A percentile compares a stretch with the other conserved stretches of the same genome.
phyloP scores from a whole-genome alignment of 2,329 filamentous ascomycete species.

The Phialocephala sp. region DNA sequence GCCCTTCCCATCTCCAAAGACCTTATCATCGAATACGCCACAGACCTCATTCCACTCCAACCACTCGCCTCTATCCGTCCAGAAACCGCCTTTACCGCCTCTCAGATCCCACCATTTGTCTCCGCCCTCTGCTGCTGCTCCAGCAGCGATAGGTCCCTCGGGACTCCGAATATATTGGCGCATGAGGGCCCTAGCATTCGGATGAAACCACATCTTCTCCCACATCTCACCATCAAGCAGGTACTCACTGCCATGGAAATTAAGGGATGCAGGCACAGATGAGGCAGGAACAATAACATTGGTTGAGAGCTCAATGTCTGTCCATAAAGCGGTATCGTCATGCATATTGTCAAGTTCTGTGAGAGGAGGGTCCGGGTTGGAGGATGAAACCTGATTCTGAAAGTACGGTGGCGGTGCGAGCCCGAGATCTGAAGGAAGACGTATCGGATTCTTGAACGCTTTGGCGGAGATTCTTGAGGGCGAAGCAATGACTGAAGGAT shows the following conservation, averaged over 20 bases:
- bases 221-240: slow-evolving; percentile 16
- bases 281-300: slow-evolving; percentile 25
- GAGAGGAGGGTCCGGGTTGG: slow-evolving; percentile 14
- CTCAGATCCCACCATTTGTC: slow-evolving; percentile 54
- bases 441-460: slow-evolving; percentile 22
- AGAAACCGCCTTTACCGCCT: slow-evolving; percentile 58
- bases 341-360: slow-evolving; percentile 26
- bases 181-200: slow-evolving; percentile 15
- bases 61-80: slow-evolving; percentile 54
- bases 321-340: slow-evolving; percentile 45
- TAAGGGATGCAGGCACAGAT: slow-evolving; percentile 18
- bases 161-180: slow-evolving; percentile 44
- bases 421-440: slow-evolving; percentile 28
- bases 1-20: slow-evolving; percentile 55
- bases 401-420: slow-evolving; percentile 22
- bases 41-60: slow-evolving; percentile 55
- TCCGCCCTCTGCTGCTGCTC: slow-evolving; percentile 51
- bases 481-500: slow-evolving; percentile 21
- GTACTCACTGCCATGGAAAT: slow-evolving; percentile 19
- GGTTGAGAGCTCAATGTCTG: slow-evolving; percentile 14
- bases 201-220: slow-evolving; percentile 27
- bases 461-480: slow-evolving; percentile 19
- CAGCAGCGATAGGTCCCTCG: slow-evolving; percentile 49
- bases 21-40: slow-evolving; percentile 48
- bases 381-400: slow-evolving; percentile 8